Base-by-base conservation (phyloP, 768 basidiomycete genomes). In the Sporobolomyces roseus region DNA sequence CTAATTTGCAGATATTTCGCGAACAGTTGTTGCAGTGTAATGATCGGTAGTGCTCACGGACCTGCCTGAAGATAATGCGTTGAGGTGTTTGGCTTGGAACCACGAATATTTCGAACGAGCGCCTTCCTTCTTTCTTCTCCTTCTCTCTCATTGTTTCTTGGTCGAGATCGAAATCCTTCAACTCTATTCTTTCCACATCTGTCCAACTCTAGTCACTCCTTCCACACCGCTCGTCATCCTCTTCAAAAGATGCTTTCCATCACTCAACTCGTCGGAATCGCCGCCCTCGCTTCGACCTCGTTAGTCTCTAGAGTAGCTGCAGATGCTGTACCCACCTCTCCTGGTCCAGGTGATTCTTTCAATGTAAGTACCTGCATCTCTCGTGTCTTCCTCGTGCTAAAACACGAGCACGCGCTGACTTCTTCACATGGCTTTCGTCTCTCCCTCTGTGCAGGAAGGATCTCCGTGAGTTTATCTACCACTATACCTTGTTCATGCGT, bases 361-460 rank as follows among this genome's bases (percentile, higher is more conserved):
- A 60, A 60, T 17, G 58, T 60, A 19, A 21, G 56, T 59, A n/a
- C 56, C 27, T 9, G n/a, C 21, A 36, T 16, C 54, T 21, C 35
- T 45, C 29, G 4, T 23, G 8, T 27, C 3, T 6, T 16, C 16
- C 33, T 21, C 16, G 14, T 23, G 12, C 36, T 7, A 25, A 25
- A 25, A 32, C n/a, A 38, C 21, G 43, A 16, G 2, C 25, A 13
- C 56, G 56, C 56, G 56, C 43, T 43, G 38, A 46, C 43, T 2
- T 25, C 43, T 45, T 16, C 4, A 41, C 10, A n/a, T 38, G 23
- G 27, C 27, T 16, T 45, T 46, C 35, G 4, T n/a, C n/a, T 35
- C 54, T 41, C 36, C 6, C 54, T 36, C 36, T 33, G 56, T 45
- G 56, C 56, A 58, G 56, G 56, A 58, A 58, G 56, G 56, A 58